Base-by-base conservation (phyloP, 495 filamentous ascomycete genomes). In the Hypoxylon crocopeplum region DNA sequence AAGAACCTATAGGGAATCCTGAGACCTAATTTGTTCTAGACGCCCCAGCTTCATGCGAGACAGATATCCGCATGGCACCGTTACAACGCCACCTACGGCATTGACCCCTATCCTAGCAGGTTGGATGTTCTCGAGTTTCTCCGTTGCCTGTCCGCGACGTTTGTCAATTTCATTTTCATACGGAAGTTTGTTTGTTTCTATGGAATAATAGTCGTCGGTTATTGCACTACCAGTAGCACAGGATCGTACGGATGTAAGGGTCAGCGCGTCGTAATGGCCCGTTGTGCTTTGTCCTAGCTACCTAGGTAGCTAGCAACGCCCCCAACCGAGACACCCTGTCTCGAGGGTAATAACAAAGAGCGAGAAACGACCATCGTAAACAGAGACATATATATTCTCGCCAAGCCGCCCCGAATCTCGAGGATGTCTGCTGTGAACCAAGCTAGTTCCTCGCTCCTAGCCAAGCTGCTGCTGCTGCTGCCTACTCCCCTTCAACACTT, bases 41-140 rank as follows among this genome's bases (percentile, higher is more conserved):
- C 11, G 8, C 44, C 20, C 44, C 44, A 49, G 57, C 49, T 61
- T 22, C 36, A 49, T 45, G 44, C 36, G 13, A 21, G 10, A 49
- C 30, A 20, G 30, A 3, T n/a, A 30, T 37, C 29, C 38, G 13
- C 32, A 42, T 57, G 16, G 25, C 15, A 39, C 15, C 36, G 45
- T 37, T 6, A 29, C 33, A 29, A 30, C 40, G 40, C 33, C 15
- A 40, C 39, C 25, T n/a, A 37, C 11, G 39, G 27, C 20, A n/a
- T 21, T 40, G 16, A 50, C 3, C 50, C 32, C 16, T 48, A 29
- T 32, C 33, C 8, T 19, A 24, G 32, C 17, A 46, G 21, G 24
- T 19, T 12, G 21, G 17, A 24, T 34, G 16, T 13, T 12, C 10
- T 30, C 25, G 32, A 55, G 50, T 55, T 63, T 15, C 34, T 57